Percentiles rank a stretch among this genome's conserved stretches.
Evolutionary conservation across 495 filamentous ascomycete species (phyloP).

Genomic region (Echria macrotheca): DNA sequence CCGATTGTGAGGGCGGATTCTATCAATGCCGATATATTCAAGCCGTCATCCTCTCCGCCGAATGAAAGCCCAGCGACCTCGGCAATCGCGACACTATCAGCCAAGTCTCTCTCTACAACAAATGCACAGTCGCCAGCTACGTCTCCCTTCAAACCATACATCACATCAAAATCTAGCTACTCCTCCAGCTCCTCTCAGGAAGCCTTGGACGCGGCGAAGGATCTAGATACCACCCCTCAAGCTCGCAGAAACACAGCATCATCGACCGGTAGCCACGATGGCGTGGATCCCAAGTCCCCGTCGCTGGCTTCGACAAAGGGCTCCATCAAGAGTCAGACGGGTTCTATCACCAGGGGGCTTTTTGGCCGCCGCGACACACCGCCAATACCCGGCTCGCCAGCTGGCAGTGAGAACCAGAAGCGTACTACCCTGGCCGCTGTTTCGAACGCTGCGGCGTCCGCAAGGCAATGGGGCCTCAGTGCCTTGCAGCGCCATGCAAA

Average conservation of each 20-base stretch:
- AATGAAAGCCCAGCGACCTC: conserved; percentile 50
- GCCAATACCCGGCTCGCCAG: conserved; percentile 22
- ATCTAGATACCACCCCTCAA: conserved; percentile 28
- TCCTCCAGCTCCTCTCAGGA: conserved; percentile 39
- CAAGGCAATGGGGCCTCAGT: conserved; percentile 79
- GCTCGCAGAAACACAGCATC: conserved; percentile 41
- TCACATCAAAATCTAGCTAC: conserved; percentile 32
- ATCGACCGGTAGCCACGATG: conserved; percentile 30
- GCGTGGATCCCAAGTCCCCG: conserved; percentile 24
- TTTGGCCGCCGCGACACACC: conserved; percentile 35
- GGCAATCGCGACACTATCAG: conserved; percentile 65
- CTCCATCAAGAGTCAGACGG: conserved; percentile 34
- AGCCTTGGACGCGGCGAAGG: conserved; percentile 29
- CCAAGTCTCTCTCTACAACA: conserved; percentile 50
- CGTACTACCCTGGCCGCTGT: conserved; percentile 52
- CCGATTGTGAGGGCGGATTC: conserved; percentile 60
- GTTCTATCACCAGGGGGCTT: conserved; percentile 31
- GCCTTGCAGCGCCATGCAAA: conserved; percentile 55
- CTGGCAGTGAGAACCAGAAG: conserved; percentile 28
- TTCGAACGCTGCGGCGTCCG: conserved; percentile 66
- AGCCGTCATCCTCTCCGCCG: conserved; percentile 39
- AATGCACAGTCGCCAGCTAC: conserved; percentile 44
- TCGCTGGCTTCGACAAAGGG: conserved; percentile 25
- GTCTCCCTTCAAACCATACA: conserved; percentile 42
- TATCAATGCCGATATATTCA: conserved; percentile 54